Conservation (phyloP, 306 rosid genomes). For the Benincasa hispida region DNA sequence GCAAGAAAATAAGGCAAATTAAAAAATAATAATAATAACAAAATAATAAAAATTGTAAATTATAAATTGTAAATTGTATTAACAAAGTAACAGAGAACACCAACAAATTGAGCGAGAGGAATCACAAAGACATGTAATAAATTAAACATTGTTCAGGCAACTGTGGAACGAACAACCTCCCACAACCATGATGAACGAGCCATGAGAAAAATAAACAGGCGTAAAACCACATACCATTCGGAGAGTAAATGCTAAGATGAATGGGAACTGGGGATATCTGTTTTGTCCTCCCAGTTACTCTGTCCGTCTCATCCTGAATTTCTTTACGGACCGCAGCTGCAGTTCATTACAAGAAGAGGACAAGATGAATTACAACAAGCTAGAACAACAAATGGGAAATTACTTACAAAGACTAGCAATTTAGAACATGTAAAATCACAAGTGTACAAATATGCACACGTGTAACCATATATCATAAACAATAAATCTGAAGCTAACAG, state of each 20-base stretch:
- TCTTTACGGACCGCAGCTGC: conserved; percentile 79
- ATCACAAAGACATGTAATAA: neutral
- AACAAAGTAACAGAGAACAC: neutral
- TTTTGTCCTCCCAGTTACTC: conserved; percentile 74
- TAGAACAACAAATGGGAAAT: neutral
- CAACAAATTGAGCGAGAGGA: neutral
- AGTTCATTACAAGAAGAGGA: neutral
- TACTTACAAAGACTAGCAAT: neutral
- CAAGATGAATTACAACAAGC: neutral
- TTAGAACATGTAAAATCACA: neutral
- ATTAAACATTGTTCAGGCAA: neutral
- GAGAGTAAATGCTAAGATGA: conserved; percentile 95
- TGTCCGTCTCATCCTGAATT: conserved; percentile 92
- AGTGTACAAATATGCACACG: neutral
- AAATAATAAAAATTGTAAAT: too few species aligned
- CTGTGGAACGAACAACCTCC: neutral
- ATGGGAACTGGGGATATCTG: conserved; percentile 89
- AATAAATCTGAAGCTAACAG: too few species aligned
- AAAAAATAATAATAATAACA: too few species aligned
- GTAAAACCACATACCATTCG: conserved; percentile 47
- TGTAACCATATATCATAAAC: neutral
- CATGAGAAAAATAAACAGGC: neutral
- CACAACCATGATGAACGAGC: neutral
- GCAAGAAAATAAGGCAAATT: neutral
- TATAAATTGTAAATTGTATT: too few species aligned